phyloP scores from a whole-genome alignment of 2,329 filamentous ascomycete species.

The Clonostachys chloroleuca region DNA sequence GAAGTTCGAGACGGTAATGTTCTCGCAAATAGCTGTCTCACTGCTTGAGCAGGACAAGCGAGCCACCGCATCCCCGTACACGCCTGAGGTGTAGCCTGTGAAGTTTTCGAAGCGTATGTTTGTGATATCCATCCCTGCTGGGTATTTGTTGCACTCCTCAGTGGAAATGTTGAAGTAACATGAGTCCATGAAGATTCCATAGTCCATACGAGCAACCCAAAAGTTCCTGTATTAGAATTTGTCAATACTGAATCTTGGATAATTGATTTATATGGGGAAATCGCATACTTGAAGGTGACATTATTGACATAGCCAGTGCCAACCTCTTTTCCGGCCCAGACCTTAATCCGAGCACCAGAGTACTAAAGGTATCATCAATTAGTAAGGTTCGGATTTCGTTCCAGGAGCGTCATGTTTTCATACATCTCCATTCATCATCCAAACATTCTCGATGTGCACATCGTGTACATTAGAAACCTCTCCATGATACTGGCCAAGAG shows the following conservation, averaged over 20 bases:
- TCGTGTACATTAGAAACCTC: constrained; percentile 52
- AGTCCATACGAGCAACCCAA: constrained; percentile 53
- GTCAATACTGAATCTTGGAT: too few species aligned
- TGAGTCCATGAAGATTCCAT: constrained; percentile 53
- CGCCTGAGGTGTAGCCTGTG: constrained; percentile 49
- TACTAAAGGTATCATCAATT: background rate
- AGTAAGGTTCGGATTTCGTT: too few species aligned
- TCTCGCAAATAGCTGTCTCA: constrained; percentile 46
- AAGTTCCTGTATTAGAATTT: constrained; percentile 34
- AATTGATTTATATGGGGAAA: too few species aligned
- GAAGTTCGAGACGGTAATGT: constrained; percentile 50
- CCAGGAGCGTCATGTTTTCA: background rate
- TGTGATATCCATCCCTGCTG: constrained; percentile 53
- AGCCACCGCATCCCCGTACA: constrained; percentile 48
- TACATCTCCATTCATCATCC: constrained; percentile 39
- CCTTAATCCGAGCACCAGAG: constrained; percentile 55
- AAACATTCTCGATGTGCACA: constrained; percentile 55
- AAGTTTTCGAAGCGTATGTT: constrained; percentile 57
- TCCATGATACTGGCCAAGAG: constrained; percentile 51
- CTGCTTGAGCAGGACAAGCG: constrained; percentile 50
- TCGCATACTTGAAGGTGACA: constrained; percentile 43
- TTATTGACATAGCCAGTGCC: constrained; percentile 60
- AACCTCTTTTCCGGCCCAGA: constrained; percentile 52
- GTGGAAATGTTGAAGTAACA: constrained; percentile 55
- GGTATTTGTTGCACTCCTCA: constrained; percentile 45